These are phyloP conservation scores for Botrytis hyacinthi DNA, from an alignment of 2,329 filamentous ascomycete species.

Conservation along the genomic window DNA sequence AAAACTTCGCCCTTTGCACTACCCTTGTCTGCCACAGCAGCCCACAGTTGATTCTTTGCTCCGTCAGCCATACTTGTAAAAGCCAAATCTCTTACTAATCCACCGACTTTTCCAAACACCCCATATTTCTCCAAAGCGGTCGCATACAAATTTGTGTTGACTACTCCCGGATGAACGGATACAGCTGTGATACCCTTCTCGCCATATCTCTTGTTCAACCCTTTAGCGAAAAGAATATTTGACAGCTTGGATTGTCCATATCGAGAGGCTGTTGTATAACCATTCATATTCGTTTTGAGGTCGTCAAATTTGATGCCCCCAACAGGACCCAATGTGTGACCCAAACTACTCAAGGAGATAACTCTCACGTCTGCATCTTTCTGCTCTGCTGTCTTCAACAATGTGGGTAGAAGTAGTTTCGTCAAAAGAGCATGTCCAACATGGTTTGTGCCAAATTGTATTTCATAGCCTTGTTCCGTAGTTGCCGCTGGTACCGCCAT, in stretches of 20 bases:
- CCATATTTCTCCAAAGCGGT: not conserved
- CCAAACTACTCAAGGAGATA: slow-evolving; percentile 16
- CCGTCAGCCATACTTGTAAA: slow-evolving; percentile 33
- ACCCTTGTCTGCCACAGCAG: slow-evolving; percentile 31
- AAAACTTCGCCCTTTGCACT: slow-evolving; percentile 23
- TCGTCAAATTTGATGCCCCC: slow-evolving; percentile 37
- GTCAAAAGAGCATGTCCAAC: slow-evolving; percentile 48
- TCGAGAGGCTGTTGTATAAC: slow-evolving; percentile 23
- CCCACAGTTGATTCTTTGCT: slow-evolving; percentile 46
- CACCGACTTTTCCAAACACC: slow-evolving; percentile 12
- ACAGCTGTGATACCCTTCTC: slow-evolving; percentile 38
- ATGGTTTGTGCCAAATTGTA: slow-evolving; percentile 50
- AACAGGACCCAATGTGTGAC: not conserved
- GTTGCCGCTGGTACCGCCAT: slow-evolving; percentile 42
- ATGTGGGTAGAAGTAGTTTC: slow-evolving; percentile 40
- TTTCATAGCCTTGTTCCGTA: slow-evolving; percentile 48
- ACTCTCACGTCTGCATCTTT: slow-evolving; percentile 27
- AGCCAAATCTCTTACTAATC: not conserved
- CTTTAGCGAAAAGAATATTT: slow-evolving; percentile 45
- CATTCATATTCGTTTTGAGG: slow-evolving; percentile 20
- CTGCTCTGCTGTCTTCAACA: slow-evolving; percentile 33
- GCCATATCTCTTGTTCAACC: slow-evolving; percentile 43
- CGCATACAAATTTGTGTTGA: slow-evolving; percentile 25
- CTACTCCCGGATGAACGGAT: slow-evolving; percentile 43
- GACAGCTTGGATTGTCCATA: slow-evolving; percentile 51